phyloP scores from a whole-genome alignment of 108 stramenopile species.

The Aureococcus anophagefferens region DNA sequence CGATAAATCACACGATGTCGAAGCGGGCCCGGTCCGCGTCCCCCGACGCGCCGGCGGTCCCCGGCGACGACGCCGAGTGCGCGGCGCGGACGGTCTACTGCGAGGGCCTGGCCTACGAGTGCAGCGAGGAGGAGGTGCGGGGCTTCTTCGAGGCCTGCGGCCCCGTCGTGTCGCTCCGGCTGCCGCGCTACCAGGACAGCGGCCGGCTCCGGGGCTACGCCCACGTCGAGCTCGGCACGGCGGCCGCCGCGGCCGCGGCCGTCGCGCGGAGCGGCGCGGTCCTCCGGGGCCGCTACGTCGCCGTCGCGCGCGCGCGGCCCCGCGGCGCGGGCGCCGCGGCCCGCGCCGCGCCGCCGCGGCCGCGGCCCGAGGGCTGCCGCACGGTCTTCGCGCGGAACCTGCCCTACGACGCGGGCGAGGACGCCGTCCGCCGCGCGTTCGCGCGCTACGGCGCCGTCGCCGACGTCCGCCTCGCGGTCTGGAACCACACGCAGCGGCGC shows the following conservation, averaged over 20 bases:
- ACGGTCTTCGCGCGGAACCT: slow-evolving; percentile 81
- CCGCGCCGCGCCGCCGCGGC: slow-evolving; percentile 24
- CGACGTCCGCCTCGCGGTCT: slow-evolving; percentile 36
- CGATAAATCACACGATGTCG: too few species aligned
- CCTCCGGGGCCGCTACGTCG: slow-evolving; percentile 66
- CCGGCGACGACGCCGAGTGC: too few species aligned
- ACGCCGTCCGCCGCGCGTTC: slow-evolving; percentile 58
- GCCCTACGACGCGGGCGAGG: slow-evolving; percentile 74
- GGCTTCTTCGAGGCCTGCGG: slow-evolving; percentile 54
- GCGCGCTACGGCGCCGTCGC: slow-evolving; percentile 24
- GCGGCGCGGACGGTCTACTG: slow-evolving; percentile 59
- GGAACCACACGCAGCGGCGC: slow-evolving; percentile 38
- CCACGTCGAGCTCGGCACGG: slow-evolving; percentile 69
- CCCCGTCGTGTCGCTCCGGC: slow-evolving; percentile 61
- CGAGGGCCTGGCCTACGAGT: slow-evolving; percentile 78
- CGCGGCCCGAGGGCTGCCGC: slow-evolving; percentile 50
- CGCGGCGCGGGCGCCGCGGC: slow-evolving; percentile 50
- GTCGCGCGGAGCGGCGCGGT: slow-evolving; percentile 56
- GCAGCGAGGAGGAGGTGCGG: slow-evolving; percentile 53
- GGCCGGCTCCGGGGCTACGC: slow-evolving; percentile 83
- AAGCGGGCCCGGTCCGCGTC: too few species aligned
- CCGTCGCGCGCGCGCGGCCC: slow-evolving; percentile 52
- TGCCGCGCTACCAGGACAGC: slow-evolving; percentile 83
- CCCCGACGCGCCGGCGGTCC: too few species aligned
- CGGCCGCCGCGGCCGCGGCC: slow-evolving; percentile 41